Conservation (phyloP, 225 moss, liverwort and hornwort genomes). For the Pseudoscleropodium purum region DNA sequence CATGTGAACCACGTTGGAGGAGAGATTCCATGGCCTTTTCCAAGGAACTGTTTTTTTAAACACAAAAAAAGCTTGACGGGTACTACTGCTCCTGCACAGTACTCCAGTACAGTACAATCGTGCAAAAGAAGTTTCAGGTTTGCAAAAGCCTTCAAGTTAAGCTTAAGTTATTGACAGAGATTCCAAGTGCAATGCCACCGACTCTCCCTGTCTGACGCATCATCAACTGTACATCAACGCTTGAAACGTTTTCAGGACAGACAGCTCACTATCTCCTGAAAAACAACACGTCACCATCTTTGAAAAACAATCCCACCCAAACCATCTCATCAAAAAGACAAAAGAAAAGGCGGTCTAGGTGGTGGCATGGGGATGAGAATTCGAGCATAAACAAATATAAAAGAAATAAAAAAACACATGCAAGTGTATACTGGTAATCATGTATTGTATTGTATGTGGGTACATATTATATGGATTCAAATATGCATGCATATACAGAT, state of each 20-base stretch:
- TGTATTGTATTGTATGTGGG: background rate
- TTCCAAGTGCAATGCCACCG: background rate
- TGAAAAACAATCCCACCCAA: background rate
- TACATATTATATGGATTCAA: too few relatives aligned
- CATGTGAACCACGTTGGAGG: background rate
- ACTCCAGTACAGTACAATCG: background rate
- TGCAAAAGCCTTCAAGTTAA: background rate
- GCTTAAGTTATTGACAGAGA: background rate
- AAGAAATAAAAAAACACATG: background rate
- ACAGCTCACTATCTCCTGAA: background rate
- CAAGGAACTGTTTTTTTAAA: background rate
- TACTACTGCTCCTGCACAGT: background rate
- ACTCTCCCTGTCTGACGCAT: background rate
- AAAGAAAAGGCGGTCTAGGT: background rate
- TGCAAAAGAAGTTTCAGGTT: background rate
- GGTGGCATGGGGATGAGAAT: too few relatives aligned
- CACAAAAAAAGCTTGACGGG: background rate
- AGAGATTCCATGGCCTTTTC: background rate
- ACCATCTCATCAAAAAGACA: background rate
- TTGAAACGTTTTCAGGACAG: background rate
- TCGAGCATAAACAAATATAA: background rate
- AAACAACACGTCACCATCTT: background rate
- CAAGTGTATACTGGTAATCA: background rate
- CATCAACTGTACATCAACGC: background rate
- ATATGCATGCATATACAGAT: too few relatives aligned